Evolutionary conservation across 805 yeast species (phyloP).

Genomic region (Nakazawaea wickerhamii): DNA sequence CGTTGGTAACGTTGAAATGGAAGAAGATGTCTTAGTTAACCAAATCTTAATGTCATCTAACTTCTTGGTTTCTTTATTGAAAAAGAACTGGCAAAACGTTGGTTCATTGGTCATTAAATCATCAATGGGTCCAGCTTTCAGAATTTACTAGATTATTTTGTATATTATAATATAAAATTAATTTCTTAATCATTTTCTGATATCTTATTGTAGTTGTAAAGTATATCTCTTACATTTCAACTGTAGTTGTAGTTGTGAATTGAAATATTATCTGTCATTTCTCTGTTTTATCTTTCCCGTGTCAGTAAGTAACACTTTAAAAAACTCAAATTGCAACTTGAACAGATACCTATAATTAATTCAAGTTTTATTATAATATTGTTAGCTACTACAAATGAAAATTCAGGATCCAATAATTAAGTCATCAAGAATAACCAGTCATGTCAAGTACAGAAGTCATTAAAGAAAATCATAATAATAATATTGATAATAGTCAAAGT

Average conservation of each 20-base stretch:
- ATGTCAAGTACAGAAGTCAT: background rate
- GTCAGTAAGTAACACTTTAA: too few relatives aligned
- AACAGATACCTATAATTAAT: too few relatives aligned
- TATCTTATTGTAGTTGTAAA: too few relatives aligned
- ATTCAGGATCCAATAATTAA: too few relatives aligned
- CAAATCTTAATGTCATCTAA: constrained; percentile 98
- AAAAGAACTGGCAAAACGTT: constrained; percentile 99
- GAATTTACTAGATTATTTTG: constrained; percentile 75
- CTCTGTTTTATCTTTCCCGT: too few relatives aligned
- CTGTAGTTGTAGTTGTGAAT: too few relatives aligned
- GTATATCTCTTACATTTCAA: too few relatives aligned
- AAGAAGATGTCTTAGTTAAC: constrained; percentile 90
- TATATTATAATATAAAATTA: background rate
- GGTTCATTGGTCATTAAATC: constrained; percentile 99
- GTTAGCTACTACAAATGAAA: too few relatives aligned
- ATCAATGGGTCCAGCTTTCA: constrained; percentile 99
- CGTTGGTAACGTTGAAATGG: constrained; percentile 99
- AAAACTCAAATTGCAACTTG: too few relatives aligned
- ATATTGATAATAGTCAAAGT: background rate
- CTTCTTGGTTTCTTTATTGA: constrained; percentile 98
- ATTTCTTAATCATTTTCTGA: too few relatives aligned
- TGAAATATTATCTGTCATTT: too few relatives aligned
- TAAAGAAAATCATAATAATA: background rate
- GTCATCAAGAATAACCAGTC: background rate
- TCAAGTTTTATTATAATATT: too few relatives aligned